Evolutionary conservation across 306 rosid genomes (phyloP), one percentile per base, ranked within the genome.

Genomic region (Casuarina glauca): DNA sequence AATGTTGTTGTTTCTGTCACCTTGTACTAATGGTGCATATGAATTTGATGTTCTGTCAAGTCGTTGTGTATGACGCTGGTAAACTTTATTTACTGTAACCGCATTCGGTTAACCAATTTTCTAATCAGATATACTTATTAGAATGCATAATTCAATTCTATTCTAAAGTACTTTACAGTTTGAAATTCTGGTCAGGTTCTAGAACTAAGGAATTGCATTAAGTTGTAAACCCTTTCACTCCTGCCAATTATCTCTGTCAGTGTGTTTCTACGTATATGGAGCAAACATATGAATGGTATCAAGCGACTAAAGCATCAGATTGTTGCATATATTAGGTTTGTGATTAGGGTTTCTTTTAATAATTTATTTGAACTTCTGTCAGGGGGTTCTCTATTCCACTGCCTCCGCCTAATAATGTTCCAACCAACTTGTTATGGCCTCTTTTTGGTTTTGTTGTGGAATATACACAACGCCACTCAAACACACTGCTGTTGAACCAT

Each of bases 311-410:
- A 8, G 67, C 49, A 38, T 60, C 20, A 15, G 39, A 32, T 72
- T 82, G 51, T 36, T 78, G 45, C 72, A 10, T 52, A 54, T 36
- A 17, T 32, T 64, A 50, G 46, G 17, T 73, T 62, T 16, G 63
- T 79, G 36, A 43, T 53, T 19, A 76, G 72, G 58, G 6, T 76
- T 62, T 76, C 15, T 68, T 20, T 19, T 68, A 48, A 62, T 52
- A 58, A 39, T 46, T 45, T 54, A 48, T 81, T 60, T 80, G 72
- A 66, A 51, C 70, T 74, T 86, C 42, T 70, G 52, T 73, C 86
- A 89, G 94, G 87, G 83, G 78, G 74, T 82, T 87, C 73, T 76
- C 80, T n/a, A 50, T 80, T 81, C 77, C 78, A 69, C 68, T 62
- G 52, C 72, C 75, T 54, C 54, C 86, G 80, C 72, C 80, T 50